Base-by-base conservation (phyloP, 192 early-diverging fungal genomes). In the Umbelopsis vinacea region DNA sequence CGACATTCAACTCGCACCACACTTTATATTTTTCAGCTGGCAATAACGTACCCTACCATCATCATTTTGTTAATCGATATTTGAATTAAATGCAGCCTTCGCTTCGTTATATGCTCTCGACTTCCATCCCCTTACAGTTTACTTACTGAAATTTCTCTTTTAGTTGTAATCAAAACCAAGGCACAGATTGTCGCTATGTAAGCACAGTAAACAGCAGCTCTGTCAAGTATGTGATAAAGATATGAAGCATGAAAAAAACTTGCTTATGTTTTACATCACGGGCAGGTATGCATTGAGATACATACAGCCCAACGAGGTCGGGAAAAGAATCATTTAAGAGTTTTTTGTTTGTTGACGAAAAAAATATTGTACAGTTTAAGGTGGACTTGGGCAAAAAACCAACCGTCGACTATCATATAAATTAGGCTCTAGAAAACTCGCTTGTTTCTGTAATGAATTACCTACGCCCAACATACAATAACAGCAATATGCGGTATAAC, bases 321-420 rank as follows among this genome's bases (percentile, higher is more conserved):
- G 12, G 19, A 33, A 11, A 63, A 37, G n/a, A 63, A 37, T 29
- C 11, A 37, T 63, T 63, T 63, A 63, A 63, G 57, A 63, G 26
- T 63, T 63, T 63, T 63, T 63, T 63, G 11, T 63, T 63, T 29
- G 26, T 63, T 63, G 57, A 37, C 33, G 10, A 19, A 14, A 37
- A 17, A 63, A 14, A 37, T 14, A 17, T 26, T 54, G 23, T 43
- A 17, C 4, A 50, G n/a, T 50, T 50, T 50, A 50, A 50, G 48
- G 48, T 50, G 7, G 33, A 38, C 57, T 63, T 63, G 57, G 57
- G 29, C 57, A 33, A 63, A 63, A 63, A 35, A 3, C 33, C 33
- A 63, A 63, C 57, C 19, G 15, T 55, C 35, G 23, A 6, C 35
- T 5, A 35, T 35, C 10, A 11, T 37, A 63, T 63, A 63, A 37